Conservation (phyloP, 768 basidiomycete species). For the Suillus placidus region DNA sequence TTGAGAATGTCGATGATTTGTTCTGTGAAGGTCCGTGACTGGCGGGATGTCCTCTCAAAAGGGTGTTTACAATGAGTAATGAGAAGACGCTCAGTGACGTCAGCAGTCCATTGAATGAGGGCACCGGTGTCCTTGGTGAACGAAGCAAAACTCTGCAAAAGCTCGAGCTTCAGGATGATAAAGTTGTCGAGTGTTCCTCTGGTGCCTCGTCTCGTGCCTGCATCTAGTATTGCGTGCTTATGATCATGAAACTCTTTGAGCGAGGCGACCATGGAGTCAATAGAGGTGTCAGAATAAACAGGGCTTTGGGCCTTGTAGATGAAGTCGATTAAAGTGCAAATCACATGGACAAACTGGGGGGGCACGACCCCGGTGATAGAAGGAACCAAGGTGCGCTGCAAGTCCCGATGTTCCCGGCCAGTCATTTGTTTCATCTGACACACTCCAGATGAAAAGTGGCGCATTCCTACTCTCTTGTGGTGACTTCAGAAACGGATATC, state of each 20-base stretch:
- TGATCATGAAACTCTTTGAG: background rate
- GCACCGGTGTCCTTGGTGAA: too few species aligned
- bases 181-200: too few species aligned
- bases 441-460: constrained; percentile 43
- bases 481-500: constrained; percentile 8
- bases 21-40: background rate
- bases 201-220: too few species aligned
- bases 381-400: constrained; percentile 31
- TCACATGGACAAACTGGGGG: too few species aligned
- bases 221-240: background rate
- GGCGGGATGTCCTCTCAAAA: background rate
- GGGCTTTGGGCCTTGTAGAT: too few species aligned
- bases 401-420: constrained; percentile 40
- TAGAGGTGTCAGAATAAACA: too few species aligned
- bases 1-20: background rate
- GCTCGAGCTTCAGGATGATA: too few species aligned
- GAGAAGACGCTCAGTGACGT: background rate
- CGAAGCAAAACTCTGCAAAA: too few species aligned
- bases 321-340: too few species aligned
- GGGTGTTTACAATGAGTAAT: background rate
- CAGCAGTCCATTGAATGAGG: background rate
- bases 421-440: constrained; percentile 45
- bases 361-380: too few species aligned
- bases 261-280: too few species aligned
- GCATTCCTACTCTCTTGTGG: constrained; percentile 25